Base-by-base conservation (phyloP, 305 asterid genomes). In the Fraxinus paxiana region DNA sequence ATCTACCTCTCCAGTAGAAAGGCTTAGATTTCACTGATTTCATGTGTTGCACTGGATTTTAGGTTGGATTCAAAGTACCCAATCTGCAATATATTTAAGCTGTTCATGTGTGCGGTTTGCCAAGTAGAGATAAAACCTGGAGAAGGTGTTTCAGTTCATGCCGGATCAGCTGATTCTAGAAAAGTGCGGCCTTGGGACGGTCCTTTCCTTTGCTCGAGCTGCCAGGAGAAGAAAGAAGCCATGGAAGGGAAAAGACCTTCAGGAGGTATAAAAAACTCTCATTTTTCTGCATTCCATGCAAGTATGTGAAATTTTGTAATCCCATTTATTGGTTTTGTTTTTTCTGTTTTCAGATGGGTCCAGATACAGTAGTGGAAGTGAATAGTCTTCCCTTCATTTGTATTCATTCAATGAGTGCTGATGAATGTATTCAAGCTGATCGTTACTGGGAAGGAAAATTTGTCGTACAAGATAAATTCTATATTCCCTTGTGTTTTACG, bases 121-220 rank as follows among this genome's bases (percentile, higher is more conserved):
- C 98, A 94, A 94, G 87, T 90, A 34, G 97, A 94, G 82, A 88
- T 96, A 83, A 92, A 96, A 84, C 99, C 98, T 0, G 98, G 98
- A 54, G 93, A 94, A 86, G 99, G 99, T 30, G 88, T 93, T 79
- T 96, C 99, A 4, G 87, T 96, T 86, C 98, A 94, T 51, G 84
- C 91, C 0, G 92, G 90, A 82, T 81, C 91, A 74, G 37, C 76
- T 0, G 90, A 90, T 77, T 38, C 95, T 30, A 90, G 87, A 87
- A 92, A 91, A 73, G 86, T 90, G 80, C 87, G 98, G 84, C 98
- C 99, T 46, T 96, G 98, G 98, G 97, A 96, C 2, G 99, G 99
- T 15, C 99, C 99, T 65, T 94, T 94, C 86, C 97, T 96, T 67
- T 96, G 99, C 87, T 30, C 85, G 48, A 95, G 96, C 92, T 96